Evolutionary conservation across 768 basidiomycete species (phyloP).

Genomic region (Cystobasidium onofrii): DNA sequence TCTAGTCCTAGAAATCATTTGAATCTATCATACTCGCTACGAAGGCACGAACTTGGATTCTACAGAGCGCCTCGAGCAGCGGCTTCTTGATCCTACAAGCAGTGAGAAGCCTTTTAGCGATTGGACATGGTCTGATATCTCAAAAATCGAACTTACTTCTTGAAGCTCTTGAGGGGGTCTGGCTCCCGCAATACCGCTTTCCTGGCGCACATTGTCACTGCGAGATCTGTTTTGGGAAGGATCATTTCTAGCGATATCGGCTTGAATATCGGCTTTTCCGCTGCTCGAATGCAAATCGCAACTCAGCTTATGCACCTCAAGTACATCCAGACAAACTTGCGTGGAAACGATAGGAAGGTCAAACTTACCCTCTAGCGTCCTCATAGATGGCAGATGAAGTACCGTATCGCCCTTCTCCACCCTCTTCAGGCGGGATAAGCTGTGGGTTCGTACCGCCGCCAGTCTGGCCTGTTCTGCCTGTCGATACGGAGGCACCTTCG

Average conservation of each 20-base stretch:
- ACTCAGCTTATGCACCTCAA: too few relatives aligned
- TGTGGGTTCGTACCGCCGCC: constrained; percentile 22
- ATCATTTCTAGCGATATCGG: constrained; percentile 13
- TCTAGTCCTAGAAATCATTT: too few relatives aligned
- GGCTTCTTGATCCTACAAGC: too few relatives aligned
- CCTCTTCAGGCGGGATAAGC: constrained; percentile 24
- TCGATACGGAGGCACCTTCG: constrained; percentile 8
- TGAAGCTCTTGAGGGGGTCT: constrained; percentile 18
- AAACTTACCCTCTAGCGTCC: constrained; percentile 19
- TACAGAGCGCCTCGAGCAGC: too few relatives aligned
- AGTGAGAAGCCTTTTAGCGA: not conserved
- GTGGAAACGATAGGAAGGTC: not conserved
- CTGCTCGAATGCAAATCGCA: not conserved
- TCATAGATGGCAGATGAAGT: constrained; percentile 17
- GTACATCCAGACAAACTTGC: too few relatives aligned
- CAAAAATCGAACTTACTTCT: not conserved
- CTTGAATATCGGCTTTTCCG: constrained; percentile 7
- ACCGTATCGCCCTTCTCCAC: constrained; percentile 2
- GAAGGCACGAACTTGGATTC: too few relatives aligned
- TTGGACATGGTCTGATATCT: too few relatives aligned
- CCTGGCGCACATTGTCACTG: constrained; percentile 16
- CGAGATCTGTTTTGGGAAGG: constrained; percentile 7
- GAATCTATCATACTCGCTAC: too few relatives aligned
- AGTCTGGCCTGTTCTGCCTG: constrained; percentile 23
- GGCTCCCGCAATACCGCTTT: constrained; percentile 7